Percentiles rank a stretch among this genome's conserved stretches.
These are phyloP conservation scores for Dioszegia aurantiaca DNA, from an alignment of 768 basidiomycete species.

Conservation along the genomic window DNA sequence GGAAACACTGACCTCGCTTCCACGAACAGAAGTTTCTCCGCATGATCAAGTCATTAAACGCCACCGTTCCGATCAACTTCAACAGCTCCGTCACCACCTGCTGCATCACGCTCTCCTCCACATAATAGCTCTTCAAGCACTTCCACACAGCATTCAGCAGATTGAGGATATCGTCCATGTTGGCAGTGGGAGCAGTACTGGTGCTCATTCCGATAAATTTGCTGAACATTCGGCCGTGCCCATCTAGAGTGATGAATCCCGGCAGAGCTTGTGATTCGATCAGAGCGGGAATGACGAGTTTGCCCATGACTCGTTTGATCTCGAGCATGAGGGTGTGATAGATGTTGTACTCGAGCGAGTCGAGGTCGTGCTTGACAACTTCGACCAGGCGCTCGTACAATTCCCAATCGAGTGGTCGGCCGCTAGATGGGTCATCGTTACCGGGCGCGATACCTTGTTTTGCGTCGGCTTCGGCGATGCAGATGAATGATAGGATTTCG, in stretches of 20 bases:
- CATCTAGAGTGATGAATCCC: conserved; percentile 93
- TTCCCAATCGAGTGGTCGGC: conserved; percentile 88
- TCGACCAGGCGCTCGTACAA: conserved; percentile 94
- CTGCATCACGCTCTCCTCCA: conserved; percentile 94
- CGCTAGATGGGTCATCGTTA: conserved; percentile 63
- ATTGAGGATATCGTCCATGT: conserved; percentile 97
- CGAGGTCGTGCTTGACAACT: conserved; percentile 98
- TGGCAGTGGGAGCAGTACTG: conserved; percentile 66
- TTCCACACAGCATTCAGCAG: conserved; percentile 89
- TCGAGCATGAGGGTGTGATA: conserved; percentile 99
- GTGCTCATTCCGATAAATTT: conserved; percentile 80
- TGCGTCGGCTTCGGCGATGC: conserved; percentile 98
- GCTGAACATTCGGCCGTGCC: conserved; percentile 88
- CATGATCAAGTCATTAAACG: conserved; percentile 98
- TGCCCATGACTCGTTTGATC: conserved; percentile 88
- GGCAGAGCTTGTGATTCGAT: conserved; percentile 97
- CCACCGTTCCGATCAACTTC: conserved; percentile 91
- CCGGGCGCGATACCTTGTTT: conserved; percentile 95
- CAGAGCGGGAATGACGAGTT: conserved; percentile 98
- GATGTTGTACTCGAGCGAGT: conserved; percentile 98
- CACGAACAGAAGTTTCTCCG: conserved; percentile 97
- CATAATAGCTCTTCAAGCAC: conserved; percentile 95
- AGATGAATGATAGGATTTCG: conserved; percentile 98
- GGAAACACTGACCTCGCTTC: conserved; percentile 77
- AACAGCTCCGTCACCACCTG: conserved; percentile 86